A percentile compares a stretch with the other conserved stretches of the same genome.
Conservation (phyloP, 139 green algal species). For the Haematococcus sp. region DNA sequence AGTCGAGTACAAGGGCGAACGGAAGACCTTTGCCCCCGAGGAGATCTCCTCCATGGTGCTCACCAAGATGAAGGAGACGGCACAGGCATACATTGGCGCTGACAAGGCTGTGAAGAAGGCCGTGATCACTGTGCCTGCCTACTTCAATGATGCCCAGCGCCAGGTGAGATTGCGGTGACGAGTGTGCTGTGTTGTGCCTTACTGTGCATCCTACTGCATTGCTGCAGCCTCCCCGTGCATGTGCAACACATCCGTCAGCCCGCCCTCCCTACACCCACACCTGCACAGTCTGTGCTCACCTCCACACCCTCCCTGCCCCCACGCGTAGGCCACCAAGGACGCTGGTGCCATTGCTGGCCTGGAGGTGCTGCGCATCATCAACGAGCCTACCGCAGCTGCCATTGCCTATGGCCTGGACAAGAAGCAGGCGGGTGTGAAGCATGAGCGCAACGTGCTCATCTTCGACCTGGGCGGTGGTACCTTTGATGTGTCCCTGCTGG, state of each 20-base stretch:
- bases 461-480: slow-evolving; percentile 95
- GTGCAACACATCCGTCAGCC: too few relatives aligned
- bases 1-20: slow-evolving; percentile 94
- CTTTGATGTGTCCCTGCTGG: slow-evolving; percentile 98
- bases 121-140: slow-evolving; percentile 96
- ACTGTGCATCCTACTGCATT: background rate
- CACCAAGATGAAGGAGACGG: slow-evolving; percentile 97
- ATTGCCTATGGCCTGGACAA: slow-evolving; percentile 89
- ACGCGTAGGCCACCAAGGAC: slow-evolving; percentile 92
- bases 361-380: slow-evolving; percentile 99
- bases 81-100: slow-evolving; percentile 63
- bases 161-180: slow-evolving; percentile 51
- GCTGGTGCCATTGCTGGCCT: slow-evolving; percentile 91
- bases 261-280: too few relatives aligned
- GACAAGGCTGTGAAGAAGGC: slow-evolving; percentile 87
- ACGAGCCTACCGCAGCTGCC: slow-evolving; percentile 97
- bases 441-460: slow-evolving; percentile 89
- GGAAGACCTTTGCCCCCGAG: slow-evolving; percentile 91
- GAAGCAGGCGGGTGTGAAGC: slow-evolving; percentile 43
- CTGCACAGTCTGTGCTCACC: too few relatives aligned
- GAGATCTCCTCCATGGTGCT: slow-evolving; percentile 97
- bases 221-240: too few relatives aligned
- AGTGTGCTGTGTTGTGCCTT: background rate
- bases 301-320: too few relatives aligned
- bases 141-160: slow-evolving; percentile 98